These are phyloP conservation scores for Vitellaria paradoxa DNA, from an alignment of 179 eudicot genomes.

Conservation along the genomic window DNA sequence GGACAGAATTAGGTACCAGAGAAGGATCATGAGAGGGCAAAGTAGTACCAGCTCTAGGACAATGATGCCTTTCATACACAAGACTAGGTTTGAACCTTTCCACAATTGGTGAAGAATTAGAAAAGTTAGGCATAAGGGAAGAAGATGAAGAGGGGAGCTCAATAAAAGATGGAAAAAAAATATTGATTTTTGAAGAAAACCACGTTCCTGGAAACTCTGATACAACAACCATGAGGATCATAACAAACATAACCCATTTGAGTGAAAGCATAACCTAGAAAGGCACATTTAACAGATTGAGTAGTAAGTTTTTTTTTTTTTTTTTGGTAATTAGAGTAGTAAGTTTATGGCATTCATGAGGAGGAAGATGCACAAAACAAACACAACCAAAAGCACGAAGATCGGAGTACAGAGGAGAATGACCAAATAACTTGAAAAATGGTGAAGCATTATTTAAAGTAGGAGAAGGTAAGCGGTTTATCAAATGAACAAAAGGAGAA, in stretches of 20 bases:
- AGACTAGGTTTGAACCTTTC: no score
- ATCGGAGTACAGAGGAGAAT: no score
- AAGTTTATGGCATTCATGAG: no score
- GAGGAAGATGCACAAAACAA: no score
- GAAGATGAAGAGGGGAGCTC: neutral
- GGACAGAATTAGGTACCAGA: neutral
- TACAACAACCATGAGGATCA: neutral
- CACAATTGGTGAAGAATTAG: neutral
- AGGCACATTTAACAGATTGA: slow-evolving; percentile 9
- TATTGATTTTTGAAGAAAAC: neutral
- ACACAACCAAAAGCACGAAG: no score
- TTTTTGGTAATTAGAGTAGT: no score
- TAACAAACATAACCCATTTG: slow-evolving; percentile 8
- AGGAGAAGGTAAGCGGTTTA: neutral
- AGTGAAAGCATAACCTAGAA: neutral
- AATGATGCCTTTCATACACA: neutral
- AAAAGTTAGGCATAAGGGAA: neutral
- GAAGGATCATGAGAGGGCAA: neutral
- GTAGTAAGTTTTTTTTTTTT: no score
- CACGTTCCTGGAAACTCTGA: slow-evolving; percentile 6
- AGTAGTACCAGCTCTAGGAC: neutral
- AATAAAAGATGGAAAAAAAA: no score
- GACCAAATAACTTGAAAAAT: no score
- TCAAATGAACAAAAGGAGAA: slow-evolving; percentile 9
- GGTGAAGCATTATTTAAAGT: neutral